Conservation (phyloP, 2,329 filamentous ascomycete genomes). For the Pseudomassariella vexata region DNA sequence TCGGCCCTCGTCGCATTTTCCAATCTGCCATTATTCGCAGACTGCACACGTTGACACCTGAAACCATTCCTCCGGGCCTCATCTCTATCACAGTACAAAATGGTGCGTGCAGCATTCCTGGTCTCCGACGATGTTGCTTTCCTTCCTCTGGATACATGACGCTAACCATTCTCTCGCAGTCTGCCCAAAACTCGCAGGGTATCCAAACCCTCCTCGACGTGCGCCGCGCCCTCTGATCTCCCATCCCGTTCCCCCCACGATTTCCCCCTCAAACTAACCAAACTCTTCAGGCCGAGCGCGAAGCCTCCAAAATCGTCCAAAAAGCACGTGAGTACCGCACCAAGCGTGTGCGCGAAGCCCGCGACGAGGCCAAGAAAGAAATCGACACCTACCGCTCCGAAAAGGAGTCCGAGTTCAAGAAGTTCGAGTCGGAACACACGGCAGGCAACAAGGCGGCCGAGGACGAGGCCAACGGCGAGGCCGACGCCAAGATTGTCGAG, state of each 20-base stretch:
- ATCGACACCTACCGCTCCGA: conserved; percentile 85
- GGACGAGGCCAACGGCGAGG: conserved; percentile 72
- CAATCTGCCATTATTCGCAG: too few relatives aligned
- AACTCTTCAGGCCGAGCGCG: conserved; percentile 74
- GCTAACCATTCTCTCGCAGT: conserved; percentile 60
- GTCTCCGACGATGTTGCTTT: too few relatives aligned
- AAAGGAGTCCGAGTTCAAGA: conserved; percentile 94
- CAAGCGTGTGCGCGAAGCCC: conserved; percentile 94
- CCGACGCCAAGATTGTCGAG: conserved; percentile 73
- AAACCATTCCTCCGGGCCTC: too few relatives aligned
- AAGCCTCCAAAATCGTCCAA: conserved; percentile 98
- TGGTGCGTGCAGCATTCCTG: too few relatives aligned
- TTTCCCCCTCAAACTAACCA: conserved; percentile 26
- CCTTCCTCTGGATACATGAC: too few relatives aligned
- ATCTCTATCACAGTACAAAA: too few relatives aligned
- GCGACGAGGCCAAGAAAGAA: conserved; percentile 94
- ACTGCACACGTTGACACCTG: too few relatives aligned
- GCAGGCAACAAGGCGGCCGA: conserved; percentile 81
- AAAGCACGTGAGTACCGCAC: conserved; percentile 67
- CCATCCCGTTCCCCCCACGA: neutral
- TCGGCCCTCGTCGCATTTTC: too few relatives aligned
- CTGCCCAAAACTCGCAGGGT: conserved; percentile 95
- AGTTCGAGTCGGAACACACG: conserved; percentile 87
- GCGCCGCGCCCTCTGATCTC: conserved; percentile 35
- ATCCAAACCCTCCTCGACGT: conserved; percentile 99